These are phyloP conservation scores for Niebla homalea DNA, from an alignment of 495 filamentous ascomycete species.

Conservation along the genomic window DNA sequence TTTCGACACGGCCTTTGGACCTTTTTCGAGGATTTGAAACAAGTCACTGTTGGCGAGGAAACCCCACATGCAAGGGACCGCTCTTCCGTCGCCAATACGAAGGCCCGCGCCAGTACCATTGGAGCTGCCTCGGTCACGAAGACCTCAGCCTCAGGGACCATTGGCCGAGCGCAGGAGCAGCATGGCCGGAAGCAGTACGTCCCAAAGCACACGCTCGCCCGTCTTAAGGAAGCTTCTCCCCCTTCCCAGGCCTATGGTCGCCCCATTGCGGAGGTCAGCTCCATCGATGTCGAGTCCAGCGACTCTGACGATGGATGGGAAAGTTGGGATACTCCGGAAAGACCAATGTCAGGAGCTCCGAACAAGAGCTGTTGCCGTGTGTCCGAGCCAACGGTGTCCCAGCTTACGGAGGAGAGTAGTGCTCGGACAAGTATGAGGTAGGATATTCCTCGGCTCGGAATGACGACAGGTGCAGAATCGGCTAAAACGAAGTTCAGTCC, in stretches of 20 bases:
- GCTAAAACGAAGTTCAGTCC: conserved; percentile 6
- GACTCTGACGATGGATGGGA: conserved; percentile 60
- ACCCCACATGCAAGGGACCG: conserved; percentile 24
- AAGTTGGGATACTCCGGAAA: conserved; percentile 51
- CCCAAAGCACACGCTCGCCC: not conserved
- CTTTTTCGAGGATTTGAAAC: conserved; percentile 87
- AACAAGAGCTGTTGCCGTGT: conserved; percentile 35
- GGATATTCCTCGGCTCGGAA: conserved; percentile 15
- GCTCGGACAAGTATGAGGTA: conserved; percentile 43
- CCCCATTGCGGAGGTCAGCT: conserved; percentile 28
- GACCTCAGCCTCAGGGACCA: not conserved
- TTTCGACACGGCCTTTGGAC: conserved; percentile 88
- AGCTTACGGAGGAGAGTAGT: conserved; percentile 33
- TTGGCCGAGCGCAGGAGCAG: not conserved
- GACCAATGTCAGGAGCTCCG: conserved; percentile 29
- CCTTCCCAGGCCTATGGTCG: not conserved
- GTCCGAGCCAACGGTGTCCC: conserved; percentile 20
- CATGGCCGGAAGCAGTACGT: not conserved
- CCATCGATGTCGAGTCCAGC: conserved; percentile 33
- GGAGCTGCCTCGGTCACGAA: not conserved
- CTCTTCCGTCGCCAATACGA: not conserved
- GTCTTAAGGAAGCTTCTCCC: not conserved
- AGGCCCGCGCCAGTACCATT: not conserved
- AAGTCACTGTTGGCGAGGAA: conserved; percentile 92
- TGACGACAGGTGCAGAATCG: not conserved